These are phyloP conservation scores for Annulohypoxylon stygium DNA, from an alignment of 495 filamentous ascomycete species.

Conservation along the genomic window DNA sequence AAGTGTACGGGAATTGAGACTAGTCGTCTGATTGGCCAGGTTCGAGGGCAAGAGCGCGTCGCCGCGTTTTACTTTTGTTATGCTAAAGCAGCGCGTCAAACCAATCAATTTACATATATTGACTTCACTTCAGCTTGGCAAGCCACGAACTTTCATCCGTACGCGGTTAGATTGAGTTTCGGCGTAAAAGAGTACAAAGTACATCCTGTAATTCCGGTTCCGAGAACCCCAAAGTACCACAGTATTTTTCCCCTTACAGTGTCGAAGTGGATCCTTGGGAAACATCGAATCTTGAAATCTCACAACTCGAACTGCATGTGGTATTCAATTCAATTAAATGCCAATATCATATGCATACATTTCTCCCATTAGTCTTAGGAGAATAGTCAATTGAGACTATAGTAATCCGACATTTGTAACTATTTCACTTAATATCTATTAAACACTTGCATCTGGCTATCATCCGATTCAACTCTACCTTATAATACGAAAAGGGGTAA, in stretches of 20 bases:
- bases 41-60: slow-evolving; percentile 41
- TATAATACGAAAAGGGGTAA: slow-evolving; percentile 10
- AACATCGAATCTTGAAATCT: slow-evolving; percentile 16
- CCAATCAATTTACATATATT: slow-evolving; percentile 36
- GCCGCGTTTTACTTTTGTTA: slow-evolving; percentile 39
- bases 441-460: background rate
- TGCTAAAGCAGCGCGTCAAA: slow-evolving; percentile 31
- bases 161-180: background rate
- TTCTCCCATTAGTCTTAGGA: background rate
- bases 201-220: background rate
- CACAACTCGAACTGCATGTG: slow-evolving; percentile 9
- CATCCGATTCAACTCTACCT: background rate
- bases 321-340: slow-evolving; percentile 14
- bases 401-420: background rate
- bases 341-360: slow-evolving; percentile 12
- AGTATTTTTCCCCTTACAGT: background rate
- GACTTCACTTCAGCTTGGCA: slow-evolving; percentile 35
- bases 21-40: slow-evolving; percentile 28
- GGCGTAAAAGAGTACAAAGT: background rate
- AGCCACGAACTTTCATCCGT: background rate
- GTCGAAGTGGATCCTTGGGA: background rate
- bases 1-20: slow-evolving; percentile 34
- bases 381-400: background rate
- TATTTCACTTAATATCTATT: background rate
- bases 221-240: slow-evolving; percentile 1